These are phyloP conservation scores for Mycosphaerella arachidis DNA, from an alignment of 2,329 filamentous ascomycete species.

Conservation along the genomic window DNA sequence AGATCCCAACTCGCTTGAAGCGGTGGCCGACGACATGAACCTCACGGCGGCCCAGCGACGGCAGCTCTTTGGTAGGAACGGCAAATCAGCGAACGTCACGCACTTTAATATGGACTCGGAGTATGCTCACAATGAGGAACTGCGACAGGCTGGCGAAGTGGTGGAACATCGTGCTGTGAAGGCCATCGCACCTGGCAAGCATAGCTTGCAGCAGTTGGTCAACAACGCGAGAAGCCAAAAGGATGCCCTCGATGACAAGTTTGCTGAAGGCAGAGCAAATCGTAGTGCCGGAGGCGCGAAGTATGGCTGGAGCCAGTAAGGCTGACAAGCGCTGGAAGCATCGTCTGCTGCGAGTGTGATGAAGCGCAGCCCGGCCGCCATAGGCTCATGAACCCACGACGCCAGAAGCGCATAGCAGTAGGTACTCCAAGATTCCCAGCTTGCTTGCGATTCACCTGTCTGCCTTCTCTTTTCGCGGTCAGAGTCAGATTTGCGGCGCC, in stretches of 20 bases:
- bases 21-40: slow-evolving; percentile 72
- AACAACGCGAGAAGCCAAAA: slow-evolving; percentile 75
- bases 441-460: neutral
- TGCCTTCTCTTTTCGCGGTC: too few relatives aligned
- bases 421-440: neutral
- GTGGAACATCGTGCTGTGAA: slow-evolving; percentile 75
- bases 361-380: neutral
- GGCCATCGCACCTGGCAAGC: slow-evolving; percentile 78
- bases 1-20: slow-evolving; percentile 55
- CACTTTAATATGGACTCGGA: slow-evolving; percentile 87
- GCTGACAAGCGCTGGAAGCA: too few relatives aligned
- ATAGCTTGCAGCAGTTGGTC: slow-evolving; percentile 82
- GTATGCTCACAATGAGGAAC: slow-evolving; percentile 76
- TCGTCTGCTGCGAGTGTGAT: neutral
- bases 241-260: slow-evolving; percentile 87
- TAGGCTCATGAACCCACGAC: neutral
- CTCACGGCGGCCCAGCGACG: slow-evolving; percentile 71
- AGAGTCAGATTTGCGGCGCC: too few relatives aligned
- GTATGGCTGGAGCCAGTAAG: slow-evolving; percentile 21
- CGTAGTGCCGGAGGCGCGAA: slow-evolving; percentile 56
- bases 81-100: slow-evolving; percentile 55
- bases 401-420: neutral
- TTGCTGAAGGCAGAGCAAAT: slow-evolving; percentile 73
- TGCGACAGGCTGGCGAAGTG: slow-evolving; percentile 66
- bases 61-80: slow-evolving; percentile 73